These are phyloP conservation scores for Aegilops longissima DNA, from an alignment of 176 grass and related monocot species.

Conservation along the genomic window DNA sequence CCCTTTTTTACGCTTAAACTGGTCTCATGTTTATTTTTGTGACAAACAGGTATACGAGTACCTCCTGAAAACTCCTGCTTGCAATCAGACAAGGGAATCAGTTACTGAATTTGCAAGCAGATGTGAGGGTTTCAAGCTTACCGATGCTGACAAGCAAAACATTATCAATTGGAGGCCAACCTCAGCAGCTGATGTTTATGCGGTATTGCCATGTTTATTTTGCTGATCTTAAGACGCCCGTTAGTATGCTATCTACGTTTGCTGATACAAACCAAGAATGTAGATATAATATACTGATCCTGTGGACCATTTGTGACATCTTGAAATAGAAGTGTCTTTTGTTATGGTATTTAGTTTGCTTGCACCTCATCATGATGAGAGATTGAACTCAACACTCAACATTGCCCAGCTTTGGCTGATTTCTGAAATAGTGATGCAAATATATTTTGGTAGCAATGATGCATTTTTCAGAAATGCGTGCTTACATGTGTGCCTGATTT, in stretches of 20 bases:
- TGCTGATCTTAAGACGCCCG: not conserved
- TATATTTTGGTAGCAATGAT: not conserved
- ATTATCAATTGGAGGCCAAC: conserved; percentile 74
- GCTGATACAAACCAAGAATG: not conserved
- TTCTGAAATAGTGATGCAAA: conserved; percentile 1
- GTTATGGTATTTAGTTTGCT: not conserved
- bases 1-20: not conserved
- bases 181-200: conserved; percentile 33
- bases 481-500: not conserved
- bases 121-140: conserved; percentile 71
- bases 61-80: conserved; percentile 56
- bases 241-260: not conserved
- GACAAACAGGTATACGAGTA: conserved; percentile 68
- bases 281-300: not conserved
- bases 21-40: not conserved
- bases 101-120: conserved; percentile 58
- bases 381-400: not conserved
- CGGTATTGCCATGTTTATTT: conserved; percentile 43
- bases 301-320: not conserved
- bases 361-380: not conserved
- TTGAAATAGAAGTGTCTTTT: conserved; percentile 6
- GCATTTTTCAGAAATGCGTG: not conserved
- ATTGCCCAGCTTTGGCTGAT: not conserved
- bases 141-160: conserved; percentile 66
- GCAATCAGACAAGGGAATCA: conserved; percentile 63